phyloP scores from a whole-genome alignment of 2,329 filamentous ascomycete species.

The Epichloe hybrida region DNA sequence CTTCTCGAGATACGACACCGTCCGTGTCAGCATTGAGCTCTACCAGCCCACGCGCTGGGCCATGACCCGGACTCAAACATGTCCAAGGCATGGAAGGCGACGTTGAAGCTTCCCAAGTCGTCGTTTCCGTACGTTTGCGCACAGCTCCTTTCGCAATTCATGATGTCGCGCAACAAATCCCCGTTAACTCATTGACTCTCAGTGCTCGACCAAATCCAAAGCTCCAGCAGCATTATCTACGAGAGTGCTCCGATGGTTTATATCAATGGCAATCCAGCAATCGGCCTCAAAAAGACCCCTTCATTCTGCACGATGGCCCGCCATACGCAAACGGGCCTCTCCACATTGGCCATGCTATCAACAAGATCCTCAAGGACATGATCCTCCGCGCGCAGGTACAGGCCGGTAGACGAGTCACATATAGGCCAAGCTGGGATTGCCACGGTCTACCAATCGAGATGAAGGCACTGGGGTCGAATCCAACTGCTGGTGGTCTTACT shows the following conservation, averaged over 20 bases:
- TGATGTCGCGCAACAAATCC: neutral
- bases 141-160: neutral
- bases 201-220: constrained; percentile 40
- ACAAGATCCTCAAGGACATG: constrained; percentile 95
- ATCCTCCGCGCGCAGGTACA: constrained; percentile 71
- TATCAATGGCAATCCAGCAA: constrained; percentile 71
- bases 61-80: constrained; percentile 19
- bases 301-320: constrained; percentile 86
- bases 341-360: constrained; percentile 87
- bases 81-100: constrained; percentile 57
- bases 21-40: neutral
- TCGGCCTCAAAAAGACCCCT: constrained; percentile 44
- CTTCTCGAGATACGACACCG: too few relatives aligned
- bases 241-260: constrained; percentile 70
- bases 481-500: constrained; percentile 26
- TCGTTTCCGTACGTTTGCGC: constrained; percentile 50
- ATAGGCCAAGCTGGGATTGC: constrained; percentile 93
- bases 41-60: constrained; percentile 6
- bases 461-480: constrained; percentile 61
- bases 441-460: constrained; percentile 95
- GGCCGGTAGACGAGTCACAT: constrained; percentile 56
- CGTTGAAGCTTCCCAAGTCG: constrained; percentile 61
- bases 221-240: constrained; percentile 46
- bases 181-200: constrained; percentile 4
- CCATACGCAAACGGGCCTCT: constrained; percentile 90